phyloP scores from a whole-genome alignment of 2,329 filamentous ascomycete genomes.

The Diaporthe humulicola region DNA sequence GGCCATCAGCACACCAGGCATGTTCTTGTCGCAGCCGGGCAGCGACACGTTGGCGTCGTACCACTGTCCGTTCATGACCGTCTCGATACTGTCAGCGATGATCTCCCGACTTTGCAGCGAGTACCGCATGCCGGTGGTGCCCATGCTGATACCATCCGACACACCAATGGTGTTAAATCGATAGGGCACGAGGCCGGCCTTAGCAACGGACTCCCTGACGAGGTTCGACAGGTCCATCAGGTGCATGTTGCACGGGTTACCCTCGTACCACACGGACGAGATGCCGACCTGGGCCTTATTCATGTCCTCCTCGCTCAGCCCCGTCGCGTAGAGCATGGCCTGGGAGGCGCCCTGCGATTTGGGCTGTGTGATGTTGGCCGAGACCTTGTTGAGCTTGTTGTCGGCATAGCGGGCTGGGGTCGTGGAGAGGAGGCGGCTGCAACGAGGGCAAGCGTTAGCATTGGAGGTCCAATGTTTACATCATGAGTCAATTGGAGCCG shows the following conservation, averaged over 20 bases:
- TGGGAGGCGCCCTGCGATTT: slow-evolving; percentile 99
- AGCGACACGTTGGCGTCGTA: slow-evolving; percentile 98
- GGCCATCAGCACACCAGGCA: slow-evolving; percentile 92
- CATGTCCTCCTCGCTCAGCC: slow-evolving; percentile 87
- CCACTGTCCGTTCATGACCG: slow-evolving; percentile 98
- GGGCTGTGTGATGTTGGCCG: slow-evolving; percentile 89
- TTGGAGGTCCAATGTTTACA: not conserved
- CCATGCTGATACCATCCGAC: slow-evolving; percentile 98
- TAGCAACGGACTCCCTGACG: slow-evolving; percentile 72
- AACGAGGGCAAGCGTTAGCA: slow-evolving; percentile 23
- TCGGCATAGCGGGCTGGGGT: slow-evolving; percentile 63
- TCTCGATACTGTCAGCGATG: slow-evolving; percentile 98
- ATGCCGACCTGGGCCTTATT: slow-evolving; percentile 98
- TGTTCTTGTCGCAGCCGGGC: slow-evolving; percentile 99
- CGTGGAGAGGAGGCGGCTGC: slow-evolving; percentile 64
- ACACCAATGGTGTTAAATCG: slow-evolving; percentile 99
- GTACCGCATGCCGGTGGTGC: slow-evolving; percentile 96
- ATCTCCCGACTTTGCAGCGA: slow-evolving; percentile 94
- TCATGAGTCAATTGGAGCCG: slow-evolving; percentile 21
- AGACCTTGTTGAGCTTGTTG: slow-evolving; percentile 83
- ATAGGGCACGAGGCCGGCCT: slow-evolving; percentile 88
- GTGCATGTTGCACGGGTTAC: slow-evolving; percentile 99
- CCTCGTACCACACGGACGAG: slow-evolving; percentile 97
- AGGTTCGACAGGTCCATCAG: slow-evolving; percentile 88
- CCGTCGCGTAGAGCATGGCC: slow-evolving; percentile 98